Conservation (phyloP, 1,284 basidiomycete genomes). For the Ustilago sp. region DNA sequence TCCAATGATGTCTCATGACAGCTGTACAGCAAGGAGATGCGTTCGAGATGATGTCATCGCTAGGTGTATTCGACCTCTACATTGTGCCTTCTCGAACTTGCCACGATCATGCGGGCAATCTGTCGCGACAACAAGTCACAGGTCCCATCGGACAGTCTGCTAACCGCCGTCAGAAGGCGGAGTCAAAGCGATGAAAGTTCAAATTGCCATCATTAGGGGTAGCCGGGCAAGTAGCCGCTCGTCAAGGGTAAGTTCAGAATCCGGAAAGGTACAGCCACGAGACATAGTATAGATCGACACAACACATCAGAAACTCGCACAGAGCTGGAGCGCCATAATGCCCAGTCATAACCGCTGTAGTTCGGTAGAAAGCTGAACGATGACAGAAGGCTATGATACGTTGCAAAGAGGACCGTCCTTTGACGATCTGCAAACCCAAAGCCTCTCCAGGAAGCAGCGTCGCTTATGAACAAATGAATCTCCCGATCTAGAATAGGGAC, state of each 20-base stretch:
- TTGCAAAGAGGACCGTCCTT: too few species aligned
- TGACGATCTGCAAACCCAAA: background rate
- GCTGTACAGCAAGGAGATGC: too few species aligned
- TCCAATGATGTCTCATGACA: background rate
- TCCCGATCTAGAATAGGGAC: too few species aligned
- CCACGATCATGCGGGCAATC: background rate
- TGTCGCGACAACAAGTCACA: background rate
- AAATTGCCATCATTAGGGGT: background rate
- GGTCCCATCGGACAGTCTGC: background rate
- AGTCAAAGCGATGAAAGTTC: background rate
- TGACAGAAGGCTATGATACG: too few species aligned
- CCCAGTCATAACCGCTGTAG: too few species aligned
- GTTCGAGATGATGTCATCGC: background rate
- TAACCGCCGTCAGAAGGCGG: background rate
- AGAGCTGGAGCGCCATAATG: too few species aligned
- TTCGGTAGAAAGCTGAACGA: background rate
- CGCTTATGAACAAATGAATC: too few species aligned
- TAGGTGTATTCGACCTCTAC: background rate
- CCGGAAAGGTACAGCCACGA: background rate
- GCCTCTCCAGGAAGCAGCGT: too few species aligned
- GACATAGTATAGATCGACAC: background rate
- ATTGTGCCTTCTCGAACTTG: background rate
- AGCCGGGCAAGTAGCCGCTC: constrained; percentile 5
- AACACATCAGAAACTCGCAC: background rate
- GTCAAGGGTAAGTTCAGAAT: too few species aligned